Evolutionary conservation across 495 filamentous ascomycete species (phyloP), one percentile per base, ranked within the genome.

Genomic region (Penicillium cataractarum): DNA sequence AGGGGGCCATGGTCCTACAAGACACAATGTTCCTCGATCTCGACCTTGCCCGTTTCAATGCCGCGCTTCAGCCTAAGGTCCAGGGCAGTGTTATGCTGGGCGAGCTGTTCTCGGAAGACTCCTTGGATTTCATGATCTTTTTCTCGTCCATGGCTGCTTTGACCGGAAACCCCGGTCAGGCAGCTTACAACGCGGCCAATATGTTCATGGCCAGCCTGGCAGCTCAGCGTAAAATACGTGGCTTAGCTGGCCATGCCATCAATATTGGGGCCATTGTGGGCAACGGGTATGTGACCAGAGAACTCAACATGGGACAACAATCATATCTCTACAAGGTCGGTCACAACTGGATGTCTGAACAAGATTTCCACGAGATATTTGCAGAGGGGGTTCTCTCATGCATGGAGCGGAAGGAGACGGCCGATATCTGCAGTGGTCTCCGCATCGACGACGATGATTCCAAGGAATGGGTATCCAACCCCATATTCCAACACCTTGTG

Each of bases 181-280:
- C 78, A 7, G 84, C 84, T 58, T 87, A 87, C 60, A 78, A 79
- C 0, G 82, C 85, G 0, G 84, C 81, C 4, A 86, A 86, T 67
- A 79, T 83, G 78, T 88, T 83, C 75, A 78, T 67, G 78, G 78
- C 65, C n/a, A 66, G 70, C 39, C 44, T 84, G 0, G 79, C 76
- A 0, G 65, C 62, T 3, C 67, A 82, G 35, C 68, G 82, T 1
- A 61, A 70, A 44, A 57, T 60, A n/a, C 64, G 66, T 35, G 71
- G 75, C 50, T 15, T 83, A 2, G 72, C 76, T 4, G 78, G 71
- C 0, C 81, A 82, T 8, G 80, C 80, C 2, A 74, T 88, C 57
- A 78, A 87, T 57, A 85, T 89, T 40, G 85, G 84, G 8, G 78
- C 78, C 3, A 79, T 89, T 33, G 78, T 84, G 19, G 87, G 86